Evolutionary conservation across 176 grass and related monocot genomes (phyloP), one percentile per base, ranked within the genome.

Genomic region (Avena atlantica): DNA sequence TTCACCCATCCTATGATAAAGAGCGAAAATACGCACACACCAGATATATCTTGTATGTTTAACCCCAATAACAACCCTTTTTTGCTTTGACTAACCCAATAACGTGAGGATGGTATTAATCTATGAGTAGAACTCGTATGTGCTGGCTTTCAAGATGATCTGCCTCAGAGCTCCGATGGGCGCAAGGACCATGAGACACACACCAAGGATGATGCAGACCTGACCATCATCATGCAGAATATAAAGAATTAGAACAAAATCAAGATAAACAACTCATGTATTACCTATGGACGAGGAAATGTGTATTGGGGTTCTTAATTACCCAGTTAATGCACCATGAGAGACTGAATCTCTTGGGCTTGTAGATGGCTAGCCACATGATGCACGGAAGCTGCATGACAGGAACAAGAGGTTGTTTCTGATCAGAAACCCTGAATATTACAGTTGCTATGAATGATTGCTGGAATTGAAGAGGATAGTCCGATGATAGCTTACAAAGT

Each of bases 241-340:
- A 42, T 0, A 42, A 42, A 42, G 40, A 42, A 42, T 42, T 42
- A 42, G 6, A 83, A 48, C 45, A 48, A 48, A 48, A 48, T 48
- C 8, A 48, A 48, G 0, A 48, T 48, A 42, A 42, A 42, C 1
- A 42, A 42, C 40, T 42, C 0, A 42, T 42, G 40, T 42, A 42
- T 42, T 42, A 42, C 0, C 0, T 42, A 42, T 7, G 40, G 40
- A 42, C 40, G 40, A 42, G 1, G 40, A 47, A 1, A 9, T 10
- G 1, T 47, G 44, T 47, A 9, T 47, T 48, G 45, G 12, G 16
- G 24, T 45, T 77, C 52, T 47, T 57, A 74, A 3, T 75, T 93
- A 98, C 95, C 95, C 93, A 98, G 87, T 98, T 98, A 14, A 86
- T 44, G 78, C 87, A 61, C 95, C 95, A 98, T 34, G 95, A 98